Evolutionary conservation across 495 filamentous ascomycete genomes (phyloP), one percentile per base, ranked within the genome.

Genomic region (Amphirosellinia nigrospora): DNA sequence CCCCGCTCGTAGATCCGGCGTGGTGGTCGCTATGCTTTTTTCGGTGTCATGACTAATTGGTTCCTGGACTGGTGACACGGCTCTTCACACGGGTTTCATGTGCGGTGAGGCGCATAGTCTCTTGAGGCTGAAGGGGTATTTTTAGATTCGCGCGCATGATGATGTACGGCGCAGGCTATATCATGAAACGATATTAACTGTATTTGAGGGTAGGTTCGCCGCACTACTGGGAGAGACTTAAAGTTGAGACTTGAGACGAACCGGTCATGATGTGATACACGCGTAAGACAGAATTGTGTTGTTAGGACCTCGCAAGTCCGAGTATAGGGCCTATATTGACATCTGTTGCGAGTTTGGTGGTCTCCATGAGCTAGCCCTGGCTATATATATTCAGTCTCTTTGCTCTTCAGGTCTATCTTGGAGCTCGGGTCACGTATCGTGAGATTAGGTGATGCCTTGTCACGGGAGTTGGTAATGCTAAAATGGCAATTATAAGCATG

Each of bases 91-190:
- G 23, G 48, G 50, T 53, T 53, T 30, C 50, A 53, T 53, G 50
- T 19, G 50, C 21, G 26, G 21, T 13, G 4, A 53, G 50, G 50
- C 50, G 11, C 6, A 30, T 4, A 0, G 26, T 30, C 50, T 28
- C n/a, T 11, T 53, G 50, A 53, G 50, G 50, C 50, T 53, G 50
- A 53, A 53, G 26, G 21, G 23, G 13, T 53, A 53, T 53, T 53
- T 53, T 53, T 53, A 53, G 50, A 53, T 30, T 0, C 4, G 4
- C 13, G 21, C 11, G 50, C 26, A 30, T 53, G 23, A 53, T 4
- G 26, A 23, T 28, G 3, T 13, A 26, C 50, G 11, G 50, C 50
- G 26, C 50, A 30, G 13, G 26, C 21, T 53, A 30, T 53, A 15
- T 30, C 30, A 53, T 53, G 50, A 53, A 53, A 53, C 50, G 23